Evolutionary conservation across 129 eudicot species (phyloP).

Genomic region (Sambucus nigra): DNA sequence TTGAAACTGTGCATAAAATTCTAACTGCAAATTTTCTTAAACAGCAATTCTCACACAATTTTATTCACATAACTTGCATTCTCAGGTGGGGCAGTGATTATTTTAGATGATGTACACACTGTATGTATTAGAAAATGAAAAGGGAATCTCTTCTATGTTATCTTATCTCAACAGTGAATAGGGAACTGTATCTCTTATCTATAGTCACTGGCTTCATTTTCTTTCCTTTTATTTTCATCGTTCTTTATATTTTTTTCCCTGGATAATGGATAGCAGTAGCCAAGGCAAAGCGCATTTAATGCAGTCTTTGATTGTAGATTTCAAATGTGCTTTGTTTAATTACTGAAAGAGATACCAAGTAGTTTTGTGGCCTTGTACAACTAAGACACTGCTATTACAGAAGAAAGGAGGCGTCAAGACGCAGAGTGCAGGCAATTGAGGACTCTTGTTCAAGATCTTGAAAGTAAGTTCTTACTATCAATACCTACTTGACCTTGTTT

Average conservation of each 20-base stretch:
- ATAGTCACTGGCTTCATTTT: neutral
- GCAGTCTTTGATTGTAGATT: neutral
- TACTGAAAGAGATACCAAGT: neutral
- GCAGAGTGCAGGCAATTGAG: conserved; percentile 62
- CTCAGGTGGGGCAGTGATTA: too few species aligned
- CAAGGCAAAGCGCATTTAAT: neutral
- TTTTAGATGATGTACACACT: too few species aligned
- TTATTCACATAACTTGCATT: too few species aligned
- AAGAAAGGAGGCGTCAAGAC: conserved; percentile 47
- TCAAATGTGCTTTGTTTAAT: conserved; percentile 6
- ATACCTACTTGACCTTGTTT: neutral
- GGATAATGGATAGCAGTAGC: neutral
- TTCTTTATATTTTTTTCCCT: neutral
- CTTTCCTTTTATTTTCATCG: neutral
- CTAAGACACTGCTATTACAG: conserved; percentile 37
- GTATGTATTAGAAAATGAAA: too few species aligned
- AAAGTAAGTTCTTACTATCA: conserved; percentile 34
- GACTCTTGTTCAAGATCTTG: conserved; percentile 63
- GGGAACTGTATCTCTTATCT: neutral
- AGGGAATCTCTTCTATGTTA: too few species aligned
- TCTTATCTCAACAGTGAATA: too few species aligned
- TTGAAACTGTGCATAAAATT: too few species aligned
- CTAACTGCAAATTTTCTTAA: too few species aligned
- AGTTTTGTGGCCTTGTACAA: conserved; percentile 9
- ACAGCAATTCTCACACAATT: too few species aligned